A percentile compares a stretch with the other conserved stretches of the same genome.
Conservation (phyloP, 441 rosid species). For the Gossypium trilobum region DNA sequence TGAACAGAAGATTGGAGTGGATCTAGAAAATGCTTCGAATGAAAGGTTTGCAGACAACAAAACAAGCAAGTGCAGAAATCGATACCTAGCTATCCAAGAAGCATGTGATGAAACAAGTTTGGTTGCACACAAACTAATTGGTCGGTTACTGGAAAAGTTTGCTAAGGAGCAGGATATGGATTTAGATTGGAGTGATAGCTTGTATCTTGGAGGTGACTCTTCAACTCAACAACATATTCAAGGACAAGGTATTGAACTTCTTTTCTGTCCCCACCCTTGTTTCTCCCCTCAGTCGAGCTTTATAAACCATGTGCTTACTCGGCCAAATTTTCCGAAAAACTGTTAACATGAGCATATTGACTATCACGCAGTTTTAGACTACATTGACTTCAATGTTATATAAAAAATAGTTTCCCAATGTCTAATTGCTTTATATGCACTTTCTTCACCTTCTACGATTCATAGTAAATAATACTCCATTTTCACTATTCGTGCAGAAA, state of each 20-base stretch:
- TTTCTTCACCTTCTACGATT: neutral
- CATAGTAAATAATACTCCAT: neutral
- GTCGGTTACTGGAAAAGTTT: slow-evolving; percentile 47
- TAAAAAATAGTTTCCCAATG: neutral
- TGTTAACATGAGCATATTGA: neutral
- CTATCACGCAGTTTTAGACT: neutral
- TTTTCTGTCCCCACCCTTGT: neutral
- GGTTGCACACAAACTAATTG: slow-evolving; percentile 59
- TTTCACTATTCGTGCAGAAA: slow-evolving; percentile 22
- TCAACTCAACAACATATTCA: slow-evolving; percentile 26
- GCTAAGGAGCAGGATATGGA: slow-evolving; percentile 36
- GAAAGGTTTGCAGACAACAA: slow-evolving; percentile 18
- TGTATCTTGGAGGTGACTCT: slow-evolving; percentile 41
- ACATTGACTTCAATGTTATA: neutral
- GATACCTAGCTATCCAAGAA: slow-evolving; percentile 63
- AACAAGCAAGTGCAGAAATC: slow-evolving; percentile 28
- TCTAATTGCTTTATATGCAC: neutral
- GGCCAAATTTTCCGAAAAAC: neutral
- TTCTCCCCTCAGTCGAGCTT: neutral
- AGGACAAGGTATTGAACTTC: slow-evolving; percentile 42
- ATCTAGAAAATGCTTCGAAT: slow-evolving; percentile 23
- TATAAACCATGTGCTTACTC: neutral
- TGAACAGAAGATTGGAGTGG: slow-evolving; percentile 22
- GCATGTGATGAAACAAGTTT: slow-evolving; percentile 59
- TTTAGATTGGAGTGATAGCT: slow-evolving; percentile 27